A percentile compares a stretch with the other conserved stretches of the same genome.
These are phyloP conservation scores for Sesbania bispinosa DNA, from an alignment of 306 rosid genomes.

Conservation along the genomic window DNA sequence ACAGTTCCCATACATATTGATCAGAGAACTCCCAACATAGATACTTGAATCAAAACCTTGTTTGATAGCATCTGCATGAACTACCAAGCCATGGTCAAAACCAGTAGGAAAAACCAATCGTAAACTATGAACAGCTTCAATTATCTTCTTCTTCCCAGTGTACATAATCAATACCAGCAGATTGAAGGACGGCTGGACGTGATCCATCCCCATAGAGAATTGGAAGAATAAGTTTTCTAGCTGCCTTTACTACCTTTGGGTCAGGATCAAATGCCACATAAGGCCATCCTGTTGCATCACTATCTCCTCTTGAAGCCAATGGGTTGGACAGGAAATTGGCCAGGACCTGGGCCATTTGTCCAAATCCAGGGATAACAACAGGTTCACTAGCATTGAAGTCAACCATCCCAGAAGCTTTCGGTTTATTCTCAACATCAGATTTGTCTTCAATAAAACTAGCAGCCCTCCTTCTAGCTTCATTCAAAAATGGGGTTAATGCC, in stretches of 20 bases:
- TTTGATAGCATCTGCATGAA: conserved; percentile 67
- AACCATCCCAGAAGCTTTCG: conserved; percentile 57
- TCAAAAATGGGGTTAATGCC: conserved; percentile 88
- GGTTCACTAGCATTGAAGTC: no score
- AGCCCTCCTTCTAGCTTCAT: conserved; percentile 93
- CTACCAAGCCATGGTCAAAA: conserved; percentile 54
- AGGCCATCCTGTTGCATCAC: conserved; percentile 56
- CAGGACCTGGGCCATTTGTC: conserved; percentile 98
- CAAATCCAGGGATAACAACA: no score
- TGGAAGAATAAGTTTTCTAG: conserved; percentile 83
- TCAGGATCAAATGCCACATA: conserved; percentile 89
- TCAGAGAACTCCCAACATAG: conserved; percentile 84
- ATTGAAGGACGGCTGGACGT: conserved; percentile 75
- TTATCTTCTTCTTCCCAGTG: conserved; percentile 53
- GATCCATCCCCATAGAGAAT: conserved; percentile 91
- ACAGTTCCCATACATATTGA: conserved; percentile 85
- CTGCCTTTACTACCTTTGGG: conserved; percentile 77
- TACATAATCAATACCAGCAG: conserved; percentile 98
- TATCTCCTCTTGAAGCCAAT: conserved; percentile 67
- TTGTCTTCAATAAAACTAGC: conserved; percentile 61
- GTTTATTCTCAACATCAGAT: conserved; percentile 45
- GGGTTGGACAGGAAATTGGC: conserved; percentile 88
- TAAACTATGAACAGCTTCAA: conserved; percentile 81
- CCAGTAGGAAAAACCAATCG: conserved; percentile 68
- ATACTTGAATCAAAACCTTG: conserved; percentile 64